Conservation (phyloP, 257 asterid genomes). For the Solanum commersonii region DNA sequence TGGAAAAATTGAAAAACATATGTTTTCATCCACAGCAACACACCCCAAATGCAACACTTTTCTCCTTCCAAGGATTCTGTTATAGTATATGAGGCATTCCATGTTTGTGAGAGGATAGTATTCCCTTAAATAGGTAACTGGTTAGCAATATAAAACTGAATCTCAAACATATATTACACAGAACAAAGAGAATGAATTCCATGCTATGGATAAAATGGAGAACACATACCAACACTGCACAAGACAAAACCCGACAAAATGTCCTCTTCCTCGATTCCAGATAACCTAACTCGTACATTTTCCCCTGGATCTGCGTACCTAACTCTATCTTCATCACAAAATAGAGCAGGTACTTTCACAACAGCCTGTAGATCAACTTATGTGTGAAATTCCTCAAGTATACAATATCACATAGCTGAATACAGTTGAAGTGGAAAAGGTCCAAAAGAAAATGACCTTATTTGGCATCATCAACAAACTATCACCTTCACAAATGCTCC, state of each 20-base stretch:
- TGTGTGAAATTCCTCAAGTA: neutral
- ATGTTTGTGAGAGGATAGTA: neutral
- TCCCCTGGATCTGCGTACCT: constrained; percentile 84
- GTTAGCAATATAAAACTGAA: neutral
- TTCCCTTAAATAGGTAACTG: neutral
- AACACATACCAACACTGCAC: constrained; percentile 49
- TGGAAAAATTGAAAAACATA: neutral
- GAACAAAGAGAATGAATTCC: neutral
- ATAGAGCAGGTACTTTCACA: constrained; percentile 71
- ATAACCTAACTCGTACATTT: constrained; percentile 76
- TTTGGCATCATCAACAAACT: constrained; percentile 83
- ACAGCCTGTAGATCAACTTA: constrained; percentile 36
- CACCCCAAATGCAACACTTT: neutral
- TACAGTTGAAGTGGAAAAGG: neutral
- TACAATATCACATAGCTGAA: neutral
- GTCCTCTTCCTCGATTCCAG: constrained; percentile 91
- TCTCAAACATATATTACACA: neutral
- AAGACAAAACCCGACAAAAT: constrained; percentile 65
- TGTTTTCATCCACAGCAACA: neutral
- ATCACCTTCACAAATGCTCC: constrained; percentile 82
- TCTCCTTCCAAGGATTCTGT: neutral
- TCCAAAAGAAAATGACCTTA: constrained; percentile 36
- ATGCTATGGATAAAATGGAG: neutral
- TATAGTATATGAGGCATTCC: neutral
- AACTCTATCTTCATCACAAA: constrained; percentile 66